Evolutionary conservation across 306 rosid genomes (phyloP).

Genomic region (Vigna hirtella): DNA sequence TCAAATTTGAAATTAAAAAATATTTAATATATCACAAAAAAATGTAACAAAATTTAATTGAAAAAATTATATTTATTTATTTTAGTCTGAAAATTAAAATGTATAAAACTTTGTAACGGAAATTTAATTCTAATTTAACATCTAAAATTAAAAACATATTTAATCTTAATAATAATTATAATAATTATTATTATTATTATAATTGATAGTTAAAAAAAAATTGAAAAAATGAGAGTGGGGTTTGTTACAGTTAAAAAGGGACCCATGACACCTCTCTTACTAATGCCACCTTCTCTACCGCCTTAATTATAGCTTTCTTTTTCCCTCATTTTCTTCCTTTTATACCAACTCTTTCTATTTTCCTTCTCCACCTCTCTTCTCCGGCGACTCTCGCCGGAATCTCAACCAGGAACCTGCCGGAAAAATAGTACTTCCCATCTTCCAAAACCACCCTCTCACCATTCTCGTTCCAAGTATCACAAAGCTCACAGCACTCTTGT

Average conservation of each 20-base stretch:
- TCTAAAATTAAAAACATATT: too few relatives aligned
- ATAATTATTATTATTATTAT: too few relatives aligned
- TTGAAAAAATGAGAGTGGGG: conserved; percentile 30
- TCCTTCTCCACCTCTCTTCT: conserved; percentile 14
- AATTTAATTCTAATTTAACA: too few relatives aligned
- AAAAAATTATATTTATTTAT: too few relatives aligned
- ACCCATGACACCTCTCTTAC: conserved; percentile 35
- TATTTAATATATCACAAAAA: too few relatives aligned
- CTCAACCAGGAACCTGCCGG: conserved; percentile 30
- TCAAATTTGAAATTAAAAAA: too few relatives aligned
- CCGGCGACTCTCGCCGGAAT: conserved; percentile 43
- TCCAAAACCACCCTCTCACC: conserved; percentile 1
- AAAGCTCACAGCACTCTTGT: background rate
- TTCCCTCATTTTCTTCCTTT: background rate
- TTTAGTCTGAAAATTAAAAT: too few relatives aligned
- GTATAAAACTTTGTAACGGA: too few relatives aligned
- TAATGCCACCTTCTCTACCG: conserved; percentile 30
- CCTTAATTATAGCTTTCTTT: conserved; percentile 42
- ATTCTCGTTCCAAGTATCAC: conserved; percentile 23
- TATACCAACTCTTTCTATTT: conserved; percentile 22
- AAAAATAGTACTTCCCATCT: background rate
- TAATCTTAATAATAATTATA: too few relatives aligned
- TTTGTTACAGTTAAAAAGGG: conserved; percentile 46
- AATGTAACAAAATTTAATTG: too few relatives aligned
- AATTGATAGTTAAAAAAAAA: background rate